Evolutionary conservation across 495 filamentous ascomycete genomes (phyloP), one percentile per base, ranked within the genome.

Genomic region (Annulohypoxylon bovei): DNA sequence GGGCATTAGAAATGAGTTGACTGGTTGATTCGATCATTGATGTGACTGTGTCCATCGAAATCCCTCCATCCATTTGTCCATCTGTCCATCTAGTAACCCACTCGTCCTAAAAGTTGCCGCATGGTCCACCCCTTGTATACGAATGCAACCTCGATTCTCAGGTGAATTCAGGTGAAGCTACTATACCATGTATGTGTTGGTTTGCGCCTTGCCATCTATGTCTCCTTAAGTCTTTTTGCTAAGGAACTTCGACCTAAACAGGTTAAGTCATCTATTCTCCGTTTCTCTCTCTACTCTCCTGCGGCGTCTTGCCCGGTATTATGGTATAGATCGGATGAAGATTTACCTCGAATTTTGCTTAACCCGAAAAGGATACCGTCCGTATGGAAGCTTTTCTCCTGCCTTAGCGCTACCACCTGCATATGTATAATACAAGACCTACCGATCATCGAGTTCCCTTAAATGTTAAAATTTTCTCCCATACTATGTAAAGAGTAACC

Each of bases 121-220:
- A 65, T 61, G 60, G 65, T 50, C 65, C 60, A 61, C 63, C 61
- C 42, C 25, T 57, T 40, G 59, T 64, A 72, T 46, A 67, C 54
- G 58, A 72, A 25, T 67, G 70, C 65, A 65, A 72, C 70, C 20
- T 65, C 70, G 54, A 72, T 62, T 68, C 56, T 72, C 70, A 72
- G 70, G 70, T 72, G 70, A 72, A 72, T 72, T 72, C 70, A 72
- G 70, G 70, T 72, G 70, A 72, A 72, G 70, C 65, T 72, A 68
- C 69, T 55, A 61, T 57, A 53, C 53, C 70, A 65, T 54, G 67
- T 53, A 60, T 28, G 49, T 70, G 39, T 25, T 46, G 30, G 30
- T 56, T 63, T 44, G 58, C 50, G 35, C 54, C 30, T 54, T 50
- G 14, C 50, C 50, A 33, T 33, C 32, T 67, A 67, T 22, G 30